Base-by-base conservation (phyloP, 2,329 filamentous ascomycete species). In the Didymella sp. region DNA sequence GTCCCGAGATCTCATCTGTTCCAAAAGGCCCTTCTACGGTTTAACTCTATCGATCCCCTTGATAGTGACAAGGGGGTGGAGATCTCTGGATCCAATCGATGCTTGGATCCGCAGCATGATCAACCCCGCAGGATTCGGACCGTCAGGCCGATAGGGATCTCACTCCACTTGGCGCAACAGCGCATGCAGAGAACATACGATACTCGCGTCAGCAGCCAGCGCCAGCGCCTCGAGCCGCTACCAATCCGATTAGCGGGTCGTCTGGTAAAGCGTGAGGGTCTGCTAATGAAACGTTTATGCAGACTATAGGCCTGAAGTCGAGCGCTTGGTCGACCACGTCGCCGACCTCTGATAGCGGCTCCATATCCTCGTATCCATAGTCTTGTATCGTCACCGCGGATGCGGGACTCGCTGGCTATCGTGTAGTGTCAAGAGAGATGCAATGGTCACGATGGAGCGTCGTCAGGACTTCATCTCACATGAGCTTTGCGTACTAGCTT, bases 171-270 rank as follows among this genome's bases (percentile, higher is more conserved):
- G 38, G 48, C 43, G 31, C 25, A 17, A 48, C 6, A 12, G 8
- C 7, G 27, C 17, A 44, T 52, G 48, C 54, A 48, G 27, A 17
- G 19, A 57, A 51, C 54, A 35, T 49, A 57, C 48, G 54, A 52
- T 38, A 48, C 37, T 27, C 52, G 54, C 54, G 35, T 51, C 35
- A 37, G 47, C 35, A 19, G 22, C 27, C 41, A 42, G 28, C 22
- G 24, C 19, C 35, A 51, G 41, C 56, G 24, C 47, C 46, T 44
- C n/a, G 24, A 33, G 37, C 33, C 31, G 43, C 42, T 43, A 51
- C 41, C 35, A 30, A 55, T 59, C 5, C 22, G 35, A 35, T 24
- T 33, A 19, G 51, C 15, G 49, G 17, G 37, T 28, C 42, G 27
- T 37, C 19, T 41, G 25, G 55, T 44, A 37, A 37, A 48, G 8